Evolutionary conservation across 1,284 basidiomycete species (phyloP).

Genomic region (Heterobasidion parviporum): DNA sequence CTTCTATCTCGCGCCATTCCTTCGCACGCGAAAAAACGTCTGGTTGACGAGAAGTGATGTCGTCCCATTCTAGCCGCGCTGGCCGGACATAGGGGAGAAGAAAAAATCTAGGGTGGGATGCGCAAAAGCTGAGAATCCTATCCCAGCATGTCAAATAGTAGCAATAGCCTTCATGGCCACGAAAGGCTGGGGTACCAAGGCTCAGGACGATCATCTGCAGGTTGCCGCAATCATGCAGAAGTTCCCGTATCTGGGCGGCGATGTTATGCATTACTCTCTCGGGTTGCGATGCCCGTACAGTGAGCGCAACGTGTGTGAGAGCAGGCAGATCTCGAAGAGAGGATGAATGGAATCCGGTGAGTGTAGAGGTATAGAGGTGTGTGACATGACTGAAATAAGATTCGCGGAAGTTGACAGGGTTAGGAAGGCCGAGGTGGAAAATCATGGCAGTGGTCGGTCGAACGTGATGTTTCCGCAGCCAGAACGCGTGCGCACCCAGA

Average conservation of each 20-base stretch:
- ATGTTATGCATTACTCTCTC: slow-evolving; percentile 3
- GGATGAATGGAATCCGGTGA: slow-evolving; percentile 9
- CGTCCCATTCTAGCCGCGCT: slow-evolving; percentile 9
- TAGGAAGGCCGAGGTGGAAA: slow-evolving; percentile 11
- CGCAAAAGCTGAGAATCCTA: neutral
- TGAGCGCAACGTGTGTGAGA: slow-evolving; percentile 10
- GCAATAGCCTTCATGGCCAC: neutral
- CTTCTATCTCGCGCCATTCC: slow-evolving; percentile 8
- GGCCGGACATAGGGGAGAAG: slow-evolving; percentile 9
- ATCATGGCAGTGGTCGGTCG: slow-evolving; percentile 11
- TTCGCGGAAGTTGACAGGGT: slow-evolving; percentile 10
- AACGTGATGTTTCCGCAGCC: slow-evolving; percentile 9
- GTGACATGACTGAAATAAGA: slow-evolving; percentile 8
- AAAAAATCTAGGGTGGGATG: slow-evolving; percentile 8
- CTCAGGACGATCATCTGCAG: slow-evolving; percentile 10
- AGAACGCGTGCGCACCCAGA: slow-evolving; percentile 11
- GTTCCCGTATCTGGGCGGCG: neutral
- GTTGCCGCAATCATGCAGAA: slow-evolving; percentile 4
- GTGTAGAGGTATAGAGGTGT: slow-evolving; percentile 12
- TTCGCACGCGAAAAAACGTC: slow-evolving; percentile 10
- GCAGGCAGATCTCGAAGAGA: slow-evolving; percentile 6
- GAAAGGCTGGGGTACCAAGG: slow-evolving; percentile 1
- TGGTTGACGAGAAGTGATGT: neutral
- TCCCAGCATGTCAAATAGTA: slow-evolving; percentile 2
- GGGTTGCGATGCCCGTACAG: slow-evolving; percentile 7